phyloP scores from a whole-genome alignment of 352 stramenopile species.

The Globisporangium lucens region DNA sequence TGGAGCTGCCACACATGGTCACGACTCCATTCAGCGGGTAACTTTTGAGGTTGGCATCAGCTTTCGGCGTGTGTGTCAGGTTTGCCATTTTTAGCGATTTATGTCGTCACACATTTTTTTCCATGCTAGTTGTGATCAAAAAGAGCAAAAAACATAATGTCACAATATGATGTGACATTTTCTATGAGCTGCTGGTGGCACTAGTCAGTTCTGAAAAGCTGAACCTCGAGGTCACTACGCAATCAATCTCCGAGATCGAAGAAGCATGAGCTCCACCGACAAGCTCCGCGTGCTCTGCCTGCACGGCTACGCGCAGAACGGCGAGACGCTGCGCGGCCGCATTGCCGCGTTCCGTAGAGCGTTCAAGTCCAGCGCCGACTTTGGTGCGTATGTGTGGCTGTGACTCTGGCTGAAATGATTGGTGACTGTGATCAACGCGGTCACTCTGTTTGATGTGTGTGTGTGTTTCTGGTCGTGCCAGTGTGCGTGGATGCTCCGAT shows the following conservation, averaged over 20 bases:
- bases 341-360: constrained; percentile 67
- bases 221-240: neutral
- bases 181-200: neutral
- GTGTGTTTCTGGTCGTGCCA: constrained; percentile 21
- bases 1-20: constrained; percentile 72
- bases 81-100: too few relatives aligned
- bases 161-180: neutral
- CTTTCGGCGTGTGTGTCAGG: too few relatives aligned
- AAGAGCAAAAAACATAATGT: neutral
- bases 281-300: constrained; percentile 83
- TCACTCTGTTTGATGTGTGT: neutral
- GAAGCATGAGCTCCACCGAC: constrained; percentile 23
- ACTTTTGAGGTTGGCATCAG: neutral
- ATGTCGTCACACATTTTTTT: too few relatives aligned
- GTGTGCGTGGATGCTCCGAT: constrained; percentile 79
- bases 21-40: constrained; percentile 30
- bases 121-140: too few relatives aligned
- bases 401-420: neutral
- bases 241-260: neutral
- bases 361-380: constrained; percentile 80
- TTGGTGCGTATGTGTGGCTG: constrained; percentile 41
- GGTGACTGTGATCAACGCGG: neutral
- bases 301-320: constrained; percentile 81
- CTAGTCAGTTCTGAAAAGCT: neutral
- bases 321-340: constrained; percentile 62